Evolutionary conservation across 148 eudicot genomes (phyloP).

Genomic region (Dianthus caryophyllus): DNA sequence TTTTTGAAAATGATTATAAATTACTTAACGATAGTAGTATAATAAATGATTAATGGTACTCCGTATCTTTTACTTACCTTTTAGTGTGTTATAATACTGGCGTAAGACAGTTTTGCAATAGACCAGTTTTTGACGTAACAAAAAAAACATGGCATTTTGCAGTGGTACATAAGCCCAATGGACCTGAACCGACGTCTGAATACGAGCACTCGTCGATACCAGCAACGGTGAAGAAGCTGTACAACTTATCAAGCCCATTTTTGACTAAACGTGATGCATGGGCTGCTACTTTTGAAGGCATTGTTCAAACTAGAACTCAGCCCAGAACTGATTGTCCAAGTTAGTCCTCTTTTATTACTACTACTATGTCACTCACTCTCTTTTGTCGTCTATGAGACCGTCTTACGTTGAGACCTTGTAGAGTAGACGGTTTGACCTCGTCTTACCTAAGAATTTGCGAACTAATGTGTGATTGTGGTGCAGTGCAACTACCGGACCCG

Average conservation of each 20-base stretch:
- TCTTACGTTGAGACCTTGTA: no score
- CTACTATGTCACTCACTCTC: neutral
- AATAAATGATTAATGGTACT: no score
- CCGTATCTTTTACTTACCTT: no score
- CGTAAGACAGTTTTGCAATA: no score
- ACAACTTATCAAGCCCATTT: slow-evolving; percentile 52
- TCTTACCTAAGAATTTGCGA: neutral
- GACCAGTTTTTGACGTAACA: no score
- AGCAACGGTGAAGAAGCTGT: slow-evolving; percentile 71
- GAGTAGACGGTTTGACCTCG: neutral
- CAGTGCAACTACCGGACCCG: slow-evolving; percentile 70
- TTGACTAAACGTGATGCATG: slow-evolving; percentile 77
- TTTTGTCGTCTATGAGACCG: neutral
- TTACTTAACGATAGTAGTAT: no score
- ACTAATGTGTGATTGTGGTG: neutral
- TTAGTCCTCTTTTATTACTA: slow-evolving; percentile 10
- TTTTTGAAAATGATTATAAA: no score
- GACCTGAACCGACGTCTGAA: slow-evolving; percentile 71
- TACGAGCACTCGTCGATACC: slow-evolving; percentile 80
- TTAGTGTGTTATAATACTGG: no score
- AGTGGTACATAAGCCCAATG: slow-evolving; percentile 80
- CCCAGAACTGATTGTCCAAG: slow-evolving; percentile 88
- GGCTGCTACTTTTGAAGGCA: slow-evolving; percentile 72
- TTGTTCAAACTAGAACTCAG: slow-evolving; percentile 37
- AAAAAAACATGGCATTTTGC: no score